Evolutionary conservation across 352 stramenopile genomes (phyloP).

Genomic region (Phytophthora quininea): DNA sequence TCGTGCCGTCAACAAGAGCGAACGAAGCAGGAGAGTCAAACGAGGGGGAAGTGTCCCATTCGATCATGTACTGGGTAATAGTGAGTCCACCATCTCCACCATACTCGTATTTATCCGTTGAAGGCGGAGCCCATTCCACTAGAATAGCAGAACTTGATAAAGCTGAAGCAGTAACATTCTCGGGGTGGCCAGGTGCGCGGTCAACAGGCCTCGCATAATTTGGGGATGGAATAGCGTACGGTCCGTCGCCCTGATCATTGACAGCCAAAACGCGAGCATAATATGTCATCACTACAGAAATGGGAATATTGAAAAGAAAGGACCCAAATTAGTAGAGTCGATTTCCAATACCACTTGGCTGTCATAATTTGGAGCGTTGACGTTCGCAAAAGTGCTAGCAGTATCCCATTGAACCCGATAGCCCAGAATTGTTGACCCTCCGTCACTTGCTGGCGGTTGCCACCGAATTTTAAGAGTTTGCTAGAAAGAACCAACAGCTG

Average conservation of each 20-base stretch:
- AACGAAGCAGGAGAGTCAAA: conserved; percentile 91
- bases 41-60: conserved; percentile 92
- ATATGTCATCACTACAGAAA: conserved; percentile 63
- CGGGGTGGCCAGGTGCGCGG: conserved; percentile 74
- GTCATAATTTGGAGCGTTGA: conserved; percentile 72
- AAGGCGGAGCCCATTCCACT: conserved; percentile 90
- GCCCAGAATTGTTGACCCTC: conserved; percentile 75
- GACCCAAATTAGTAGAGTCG: conserved; percentile 37
- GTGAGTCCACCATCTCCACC: conserved; percentile 92
- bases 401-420: conserved; percentile 96
- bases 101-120: conserved; percentile 84
- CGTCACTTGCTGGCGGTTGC: conserved; percentile 60
- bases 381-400: conserved; percentile 65
- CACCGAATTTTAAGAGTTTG: conserved; percentile 82
- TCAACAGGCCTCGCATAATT: conserved; percentile 61
- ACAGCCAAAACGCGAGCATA: conserved; percentile 92
- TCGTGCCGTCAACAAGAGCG: conserved; percentile 56
- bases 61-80: conserved; percentile 96
- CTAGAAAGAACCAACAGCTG: conserved; percentile 68
- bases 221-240: conserved; percentile 47
- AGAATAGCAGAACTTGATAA: conserved; percentile 92
- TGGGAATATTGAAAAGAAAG: conserved; percentile 94
- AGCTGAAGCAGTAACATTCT: conserved; percentile 66
- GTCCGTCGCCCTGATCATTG: conserved; percentile 89
- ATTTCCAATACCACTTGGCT: conserved; percentile 27